phyloP scores from a whole-genome alignment of 2,329 filamentous ascomycete genomes.

The Elsinoe australis region DNA sequence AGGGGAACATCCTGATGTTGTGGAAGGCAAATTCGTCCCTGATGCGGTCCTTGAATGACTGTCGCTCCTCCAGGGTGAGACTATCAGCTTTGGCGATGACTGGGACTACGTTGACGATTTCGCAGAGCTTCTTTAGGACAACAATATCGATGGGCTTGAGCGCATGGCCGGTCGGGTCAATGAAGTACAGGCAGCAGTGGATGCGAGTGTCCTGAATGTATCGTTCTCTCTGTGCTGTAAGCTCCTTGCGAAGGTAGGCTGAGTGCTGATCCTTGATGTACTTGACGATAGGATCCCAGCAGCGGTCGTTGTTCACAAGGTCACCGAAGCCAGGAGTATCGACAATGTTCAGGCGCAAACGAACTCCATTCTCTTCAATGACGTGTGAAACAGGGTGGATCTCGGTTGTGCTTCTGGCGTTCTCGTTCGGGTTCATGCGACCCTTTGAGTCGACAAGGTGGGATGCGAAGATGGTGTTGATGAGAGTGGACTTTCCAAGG shows the following conservation, averaged over 20 bases:
- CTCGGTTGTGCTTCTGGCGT: constrained; percentile 90
- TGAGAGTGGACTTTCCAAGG: constrained; percentile 95
- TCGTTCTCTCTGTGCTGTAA: constrained; percentile 95
- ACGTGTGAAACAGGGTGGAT: constrained; percentile 97
- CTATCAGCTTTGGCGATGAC: constrained; percentile 98
- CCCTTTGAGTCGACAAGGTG: constrained; percentile 99
- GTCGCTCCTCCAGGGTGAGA: constrained; percentile 88
- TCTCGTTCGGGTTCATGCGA: constrained; percentile 83
- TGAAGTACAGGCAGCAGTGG: constrained; percentile 99
- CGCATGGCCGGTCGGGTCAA: constrained; percentile 95
- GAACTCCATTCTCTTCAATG: constrained; percentile 98
- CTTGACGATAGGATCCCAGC: constrained; percentile 99
- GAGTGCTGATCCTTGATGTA: constrained; percentile 99
- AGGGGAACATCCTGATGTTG: constrained; percentile 99
- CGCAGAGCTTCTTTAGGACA: constrained; percentile 97
- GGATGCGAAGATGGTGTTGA: constrained; percentile 99
- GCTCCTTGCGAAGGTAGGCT: constrained; percentile 97
- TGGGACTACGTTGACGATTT: constrained; percentile 97
- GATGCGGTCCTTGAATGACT: constrained; percentile 93
- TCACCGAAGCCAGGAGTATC: constrained; percentile 98
- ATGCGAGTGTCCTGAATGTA: constrained; percentile 99
- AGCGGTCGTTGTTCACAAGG: constrained; percentile 99
- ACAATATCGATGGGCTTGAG: constrained; percentile 99
- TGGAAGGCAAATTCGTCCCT: constrained; percentile 99
- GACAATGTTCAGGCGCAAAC: constrained; percentile 95